Percentiles rank a stretch among this genome's conserved stretches.
Evolutionary conservation across 129 eudicot species (phyloP).

Genomic region (sunflower (Helianthus annuus)): HanXRQr2.0-SUNRISE NC_035440.2:48064827-48065326

Average conservation of each 20-base stretch:
- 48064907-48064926: neutral
- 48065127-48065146: conserved; percentile 94
- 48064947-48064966: neutral
- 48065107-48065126: conserved; percentile 62
- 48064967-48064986: conserved; percentile 22
- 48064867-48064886: too few relatives aligned
- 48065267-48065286: conserved; percentile 82
- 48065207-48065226: conserved; percentile 5
- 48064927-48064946: neutral
- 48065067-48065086: conserved; percentile 49
- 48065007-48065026: conserved; percentile 98
- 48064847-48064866: too few relatives aligned
- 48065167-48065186: conserved; percentile 99
- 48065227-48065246: neutral
- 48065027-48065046: conserved; percentile 96
- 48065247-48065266: conserved; percentile 10
- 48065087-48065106: conserved; percentile 52
- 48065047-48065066: conserved; percentile 92
- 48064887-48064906: too few relatives aligned
- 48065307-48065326: conserved; percentile 90
- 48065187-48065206: conserved; percentile 54
- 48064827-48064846: too few relatives aligned
- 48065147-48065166: conserved; percentile 99
- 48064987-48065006: conserved; percentile 53
- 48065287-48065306: conserved; percentile 99